Base-by-base conservation (phyloP, 148 eudicot species). In the Diospyros kaki region DNA sequence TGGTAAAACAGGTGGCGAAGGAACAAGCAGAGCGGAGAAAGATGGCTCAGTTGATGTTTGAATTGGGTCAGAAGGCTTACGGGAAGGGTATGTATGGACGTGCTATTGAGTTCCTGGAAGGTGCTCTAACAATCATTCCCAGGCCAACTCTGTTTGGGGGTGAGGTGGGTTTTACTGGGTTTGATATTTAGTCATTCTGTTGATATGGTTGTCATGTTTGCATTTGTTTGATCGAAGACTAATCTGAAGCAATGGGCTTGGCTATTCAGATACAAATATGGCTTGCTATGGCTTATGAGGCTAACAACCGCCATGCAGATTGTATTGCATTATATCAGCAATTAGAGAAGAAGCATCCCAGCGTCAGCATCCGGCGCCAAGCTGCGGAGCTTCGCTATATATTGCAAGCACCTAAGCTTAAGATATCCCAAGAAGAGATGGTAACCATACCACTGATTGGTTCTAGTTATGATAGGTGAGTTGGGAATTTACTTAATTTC, bases 261-360 rank as follows among this genome's bases (percentile, higher is more conserved):
- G 50, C 28, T 74, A 58, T 79, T 53, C 88, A 95, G 97, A 95
- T 95, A 83, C 98, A 95, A 83, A 92, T 95, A 86, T 95, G 98
- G 98, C 93, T 95, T 81, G 98, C 91, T 68, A 95, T 95, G 98
- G 98, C 97, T 43, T 95, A 95, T 67, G 98, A 93, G 78, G 98
- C 98, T 67, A 83, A 95, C 73, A 82, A 87, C 73, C 92, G 97
- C 71, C 98, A 95, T 81, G 75, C 84, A 38, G 98, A 95, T 79
- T 95, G 98, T 84, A 95, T 95, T 71, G 87, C 76, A 71, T 85
- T 95, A 43, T 95, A 95, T 69, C 74, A 75, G 79, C 88, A 92
- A 80, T 77, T 95, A 73, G 97, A 95, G 75, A 74, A 65, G 69
- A 83, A 77, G 44, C 98, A 95, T 88, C 98, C 98, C 40, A 87